Evolutionary conservation across 345 rosid genomes (phyloP).

Genomic region (Iberis pinnata): DNA sequence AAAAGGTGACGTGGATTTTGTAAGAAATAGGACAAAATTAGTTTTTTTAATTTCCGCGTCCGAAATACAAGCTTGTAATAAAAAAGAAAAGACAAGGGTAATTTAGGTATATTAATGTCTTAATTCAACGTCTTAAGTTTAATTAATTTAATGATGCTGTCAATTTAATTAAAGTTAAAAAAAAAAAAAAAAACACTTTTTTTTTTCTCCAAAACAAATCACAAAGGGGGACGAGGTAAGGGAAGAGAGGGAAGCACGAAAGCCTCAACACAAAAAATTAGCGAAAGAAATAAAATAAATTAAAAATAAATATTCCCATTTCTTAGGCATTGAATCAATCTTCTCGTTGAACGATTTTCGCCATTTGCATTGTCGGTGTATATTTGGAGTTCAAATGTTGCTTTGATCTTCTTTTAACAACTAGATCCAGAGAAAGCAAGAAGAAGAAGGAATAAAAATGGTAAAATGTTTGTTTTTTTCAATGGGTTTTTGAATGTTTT

Average conservation of each 20-base stretch:
- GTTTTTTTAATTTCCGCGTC: constrained; percentile 20
- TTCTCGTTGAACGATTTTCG: too few species aligned
- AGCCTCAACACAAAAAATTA: background rate
- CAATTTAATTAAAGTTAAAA: constrained; percentile 24
- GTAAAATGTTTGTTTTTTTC: too few species aligned
- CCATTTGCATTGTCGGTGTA: too few species aligned
- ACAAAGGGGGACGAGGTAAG: constrained; percentile 27
- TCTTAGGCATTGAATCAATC: background rate
- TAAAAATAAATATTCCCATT: too few species aligned
- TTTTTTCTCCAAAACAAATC: constrained; percentile 22
- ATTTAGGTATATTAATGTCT: constrained; percentile 3
- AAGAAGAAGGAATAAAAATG: too few species aligned
- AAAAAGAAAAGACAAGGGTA: constrained; percentile 11
- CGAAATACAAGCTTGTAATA: constrained; percentile 23
- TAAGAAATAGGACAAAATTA: constrained; percentile 28
- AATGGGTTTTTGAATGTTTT: too few species aligned
- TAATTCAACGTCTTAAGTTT: constrained; percentile 24
- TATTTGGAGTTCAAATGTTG: too few species aligned
- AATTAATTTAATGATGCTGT: constrained; percentile 27
- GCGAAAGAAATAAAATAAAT: background rate
- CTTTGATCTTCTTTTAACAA: too few species aligned
- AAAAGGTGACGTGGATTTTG: too few species aligned
- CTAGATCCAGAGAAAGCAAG: too few species aligned
- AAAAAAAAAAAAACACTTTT: background rate
- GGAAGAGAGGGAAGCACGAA: constrained; percentile 33